A percentile compares a stretch with the other conserved stretches of the same genome.
Evolutionary conservation across 306 rosid genomes (phyloP).

Genomic region (Inga oerstediana): DNA sequence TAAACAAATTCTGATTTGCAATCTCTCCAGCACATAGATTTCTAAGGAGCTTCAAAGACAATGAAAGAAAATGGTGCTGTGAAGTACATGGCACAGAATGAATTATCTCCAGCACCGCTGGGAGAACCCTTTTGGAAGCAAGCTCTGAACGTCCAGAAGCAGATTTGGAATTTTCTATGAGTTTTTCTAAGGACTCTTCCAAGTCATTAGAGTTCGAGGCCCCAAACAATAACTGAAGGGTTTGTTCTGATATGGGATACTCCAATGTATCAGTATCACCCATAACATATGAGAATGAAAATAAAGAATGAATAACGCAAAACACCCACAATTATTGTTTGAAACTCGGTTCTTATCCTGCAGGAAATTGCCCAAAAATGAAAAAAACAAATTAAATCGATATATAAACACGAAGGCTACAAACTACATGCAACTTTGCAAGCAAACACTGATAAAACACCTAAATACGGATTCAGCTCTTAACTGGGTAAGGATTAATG

Average conservation of each 20-base stretch:
- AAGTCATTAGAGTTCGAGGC: slow-evolving; percentile 49
- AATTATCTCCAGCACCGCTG: slow-evolving; percentile 42
- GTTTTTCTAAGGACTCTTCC: slow-evolving; percentile 46
- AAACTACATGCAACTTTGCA: background rate
- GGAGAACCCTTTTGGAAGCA: slow-evolving; percentile 48
- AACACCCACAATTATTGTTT: background rate
- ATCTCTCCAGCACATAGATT: slow-evolving; percentile 76
- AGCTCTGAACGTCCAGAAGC: slow-evolving; percentile 50
- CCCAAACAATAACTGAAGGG: slow-evolving; percentile 37
- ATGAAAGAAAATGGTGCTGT: slow-evolving; percentile 28
- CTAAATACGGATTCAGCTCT: background rate
- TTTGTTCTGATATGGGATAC: slow-evolving; percentile 36
- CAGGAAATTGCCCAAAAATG: background rate
- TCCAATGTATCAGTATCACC: slow-evolving; percentile 39
- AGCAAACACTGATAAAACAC: background rate
- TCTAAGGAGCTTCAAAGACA: slow-evolving; percentile 61
- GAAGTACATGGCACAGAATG: slow-evolving; percentile 33
- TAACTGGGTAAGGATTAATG: background rate
- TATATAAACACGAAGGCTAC: background rate
- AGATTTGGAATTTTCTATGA: slow-evolving; percentile 52
- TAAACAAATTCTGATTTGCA: slow-evolving; percentile 54
- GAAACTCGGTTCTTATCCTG: background rate
- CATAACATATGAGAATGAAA: slow-evolving; percentile 27
- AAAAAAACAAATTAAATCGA: background rate
- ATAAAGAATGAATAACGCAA: background rate